Evolutionary conservation across 2,329 filamentous ascomycete genomes (phyloP).

Genomic region (Dothidotthia symphoricarpi): DNA sequence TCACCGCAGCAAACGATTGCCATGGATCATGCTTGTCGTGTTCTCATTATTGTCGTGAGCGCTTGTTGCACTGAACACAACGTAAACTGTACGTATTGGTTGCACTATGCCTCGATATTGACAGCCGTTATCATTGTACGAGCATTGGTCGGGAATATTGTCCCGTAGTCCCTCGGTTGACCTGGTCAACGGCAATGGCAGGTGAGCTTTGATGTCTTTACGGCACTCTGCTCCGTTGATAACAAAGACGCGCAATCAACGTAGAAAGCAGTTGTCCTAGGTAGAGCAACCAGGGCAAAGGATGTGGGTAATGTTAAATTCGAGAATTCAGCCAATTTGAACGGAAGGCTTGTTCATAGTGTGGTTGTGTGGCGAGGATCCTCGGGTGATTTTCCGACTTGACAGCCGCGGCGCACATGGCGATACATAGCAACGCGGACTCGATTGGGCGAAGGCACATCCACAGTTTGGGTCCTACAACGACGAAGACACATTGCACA

Average conservation of each 20-base stretch:
- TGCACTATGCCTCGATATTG: constrained; percentile 1
- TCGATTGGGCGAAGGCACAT: too few relatives aligned
- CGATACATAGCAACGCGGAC: constrained; percentile 2
- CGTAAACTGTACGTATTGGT: not conserved
- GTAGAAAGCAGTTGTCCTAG: too few relatives aligned
- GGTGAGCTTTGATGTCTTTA: too few relatives aligned
- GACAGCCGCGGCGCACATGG: constrained; percentile 19
- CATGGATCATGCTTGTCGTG: constrained; percentile 21
- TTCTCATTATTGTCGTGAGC: constrained; percentile 3
- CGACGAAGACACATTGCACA: too few relatives aligned
- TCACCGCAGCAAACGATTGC: constrained; percentile 6
- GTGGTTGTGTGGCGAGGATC: constrained; percentile 10
- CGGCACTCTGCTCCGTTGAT: too few relatives aligned
- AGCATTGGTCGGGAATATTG: too few relatives aligned
- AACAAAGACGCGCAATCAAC: too few relatives aligned
- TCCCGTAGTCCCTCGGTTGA: too few relatives aligned
- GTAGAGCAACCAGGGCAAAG: too few relatives aligned
- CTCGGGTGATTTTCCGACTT: constrained; percentile 11
- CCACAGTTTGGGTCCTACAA: too few relatives aligned
- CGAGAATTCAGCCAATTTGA: not conserved
- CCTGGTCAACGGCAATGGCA: too few relatives aligned
- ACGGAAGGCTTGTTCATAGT: constrained; percentile 19
- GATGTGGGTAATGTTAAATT: too few relatives aligned
- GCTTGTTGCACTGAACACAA: constrained; percentile 14
- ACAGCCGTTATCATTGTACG: constrained; percentile 3